phyloP scores from a whole-genome alignment of 345 rosid genomes.

The Salix viminalis region DNA sequence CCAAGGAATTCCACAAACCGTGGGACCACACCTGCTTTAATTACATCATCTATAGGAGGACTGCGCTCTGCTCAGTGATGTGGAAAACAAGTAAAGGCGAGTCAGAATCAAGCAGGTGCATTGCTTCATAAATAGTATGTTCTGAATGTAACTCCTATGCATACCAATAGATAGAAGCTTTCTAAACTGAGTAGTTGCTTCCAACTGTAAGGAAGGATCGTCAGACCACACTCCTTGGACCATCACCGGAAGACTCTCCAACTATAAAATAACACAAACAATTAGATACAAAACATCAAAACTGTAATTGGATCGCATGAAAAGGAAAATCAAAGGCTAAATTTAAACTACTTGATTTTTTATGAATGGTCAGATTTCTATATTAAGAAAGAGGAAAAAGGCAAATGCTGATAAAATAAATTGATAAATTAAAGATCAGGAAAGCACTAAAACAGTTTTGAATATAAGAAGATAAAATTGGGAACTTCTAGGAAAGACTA shows the following conservation, averaged over 20 bases:
- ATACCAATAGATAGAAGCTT: constrained; percentile 28
- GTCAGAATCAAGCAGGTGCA: background rate
- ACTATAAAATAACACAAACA: constrained; percentile 11
- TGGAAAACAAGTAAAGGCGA: background rate
- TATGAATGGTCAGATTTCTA: no score
- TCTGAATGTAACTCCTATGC: background rate
- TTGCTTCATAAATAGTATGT: background rate
- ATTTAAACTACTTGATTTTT: no score
- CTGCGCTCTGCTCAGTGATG: constrained; percentile 27
- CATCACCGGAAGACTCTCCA: constrained; percentile 26
- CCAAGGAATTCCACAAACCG: constrained; percentile 38
- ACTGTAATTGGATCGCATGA: background rate
- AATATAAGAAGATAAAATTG: no score
- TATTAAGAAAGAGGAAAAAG: no score
- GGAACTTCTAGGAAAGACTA: no score
- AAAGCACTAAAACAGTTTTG: no score
- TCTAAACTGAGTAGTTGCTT: constrained; percentile 28
- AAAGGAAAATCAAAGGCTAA: background rate
- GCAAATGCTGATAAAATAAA: no score
- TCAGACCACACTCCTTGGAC: constrained; percentile 28
- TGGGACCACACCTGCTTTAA: constrained; percentile 39
- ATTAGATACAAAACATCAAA: background rate
- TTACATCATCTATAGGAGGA: constrained; percentile 43
- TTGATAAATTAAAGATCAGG: no score
- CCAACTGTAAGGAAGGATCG: constrained; percentile 20